Percentiles rank a stretch among this genome's conserved stretches.
These are phyloP conservation scores for Didymosphaeria variabile DNA, from an alignment of 2,329 filamentous ascomycete genomes.

Conservation along the genomic window DNA sequence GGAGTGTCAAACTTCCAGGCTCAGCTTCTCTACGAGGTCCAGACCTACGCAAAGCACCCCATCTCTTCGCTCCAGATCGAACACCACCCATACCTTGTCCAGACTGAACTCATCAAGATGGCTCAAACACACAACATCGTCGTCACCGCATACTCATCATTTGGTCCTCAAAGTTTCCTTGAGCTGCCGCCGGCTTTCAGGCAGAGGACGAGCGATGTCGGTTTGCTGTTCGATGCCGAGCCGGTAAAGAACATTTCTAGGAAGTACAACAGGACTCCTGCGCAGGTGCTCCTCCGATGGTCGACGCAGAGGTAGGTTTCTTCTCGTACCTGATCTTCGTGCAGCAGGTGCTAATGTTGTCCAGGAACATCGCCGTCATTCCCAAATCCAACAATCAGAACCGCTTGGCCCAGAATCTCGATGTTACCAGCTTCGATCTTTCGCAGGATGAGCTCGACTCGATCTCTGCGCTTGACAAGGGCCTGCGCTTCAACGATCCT, in stretches of 20 bases:
- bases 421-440: constrained; percentile 43
- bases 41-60: constrained; percentile 52
- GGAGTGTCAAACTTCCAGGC: constrained; percentile 33
- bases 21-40: constrained; percentile 59
- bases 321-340: not conserved
- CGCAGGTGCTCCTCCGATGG: constrained; percentile 86
- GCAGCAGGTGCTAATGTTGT: not conserved
- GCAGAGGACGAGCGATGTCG: constrained; percentile 69
- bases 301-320: constrained; percentile 70
- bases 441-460: constrained; percentile 32
- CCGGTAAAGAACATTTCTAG: constrained; percentile 71
- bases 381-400: constrained; percentile 34
- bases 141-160: constrained; percentile 32
- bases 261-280: constrained; percentile 75
- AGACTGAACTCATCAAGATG: constrained; percentile 27
- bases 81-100: constrained; percentile 30
- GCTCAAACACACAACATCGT: constrained; percentile 29
- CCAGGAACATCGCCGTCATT: constrained; percentile 33
- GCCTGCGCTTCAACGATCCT: constrained; percentile 45
- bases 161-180: constrained; percentile 69
- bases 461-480: constrained; percentile 46
- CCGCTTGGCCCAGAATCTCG: constrained; percentile 36
- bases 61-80: constrained; percentile 31
- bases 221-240: constrained; percentile 75
- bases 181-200: constrained; percentile 73